Evolutionary conservation across 2,329 filamentous ascomycete genomes (phyloP).

Genomic region (Xylaria arbuscula): DNA sequence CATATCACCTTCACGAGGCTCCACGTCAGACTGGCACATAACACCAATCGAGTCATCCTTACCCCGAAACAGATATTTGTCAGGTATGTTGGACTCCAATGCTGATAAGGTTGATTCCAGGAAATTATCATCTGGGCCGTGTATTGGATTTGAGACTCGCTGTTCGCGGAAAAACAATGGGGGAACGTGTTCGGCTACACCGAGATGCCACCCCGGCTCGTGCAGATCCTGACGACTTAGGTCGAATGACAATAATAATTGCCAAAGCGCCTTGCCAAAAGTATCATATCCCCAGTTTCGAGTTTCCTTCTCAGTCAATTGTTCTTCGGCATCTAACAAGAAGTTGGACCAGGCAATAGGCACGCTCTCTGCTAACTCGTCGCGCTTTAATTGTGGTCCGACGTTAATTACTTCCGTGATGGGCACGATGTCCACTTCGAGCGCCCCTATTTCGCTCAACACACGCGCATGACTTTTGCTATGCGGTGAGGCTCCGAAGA

Average conservation of each 20-base stretch:
- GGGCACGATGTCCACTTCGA: conserved; percentile 29
- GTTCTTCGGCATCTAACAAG: conserved; percentile 15
- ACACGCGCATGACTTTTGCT: conserved; percentile 2
- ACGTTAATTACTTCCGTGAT: conserved; percentile 14
- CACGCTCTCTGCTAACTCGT: not conserved
- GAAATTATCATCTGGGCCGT: not conserved
- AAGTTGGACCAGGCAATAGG: conserved; percentile 16
- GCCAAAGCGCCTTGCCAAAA: conserved; percentile 27
- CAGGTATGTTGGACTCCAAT: not conserved
- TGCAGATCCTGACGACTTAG: not conserved
- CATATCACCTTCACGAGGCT: conserved; percentile 18
- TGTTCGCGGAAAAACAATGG: conserved; percentile 10
- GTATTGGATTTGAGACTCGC: too few relatives aligned
- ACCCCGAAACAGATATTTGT: conserved; percentile 19
- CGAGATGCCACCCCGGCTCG: conserved; percentile 18
- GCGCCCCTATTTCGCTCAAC: not conserved
- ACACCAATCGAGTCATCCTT: conserved; percentile 29
- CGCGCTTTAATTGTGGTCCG: conserved; percentile 5
- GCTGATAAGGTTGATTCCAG: conserved; percentile 1
- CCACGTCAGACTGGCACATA: conserved; percentile 18
- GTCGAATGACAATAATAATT: conserved; percentile 23
- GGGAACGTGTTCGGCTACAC: not conserved
- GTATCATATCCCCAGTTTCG: not conserved
- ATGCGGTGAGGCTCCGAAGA: not conserved
- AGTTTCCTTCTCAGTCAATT: not conserved